These are phyloP conservation scores for Rhizopus sp. DNA, from an alignment of 371 early-diverging fungal genomes.

Conservation along the genomic window DNA sequence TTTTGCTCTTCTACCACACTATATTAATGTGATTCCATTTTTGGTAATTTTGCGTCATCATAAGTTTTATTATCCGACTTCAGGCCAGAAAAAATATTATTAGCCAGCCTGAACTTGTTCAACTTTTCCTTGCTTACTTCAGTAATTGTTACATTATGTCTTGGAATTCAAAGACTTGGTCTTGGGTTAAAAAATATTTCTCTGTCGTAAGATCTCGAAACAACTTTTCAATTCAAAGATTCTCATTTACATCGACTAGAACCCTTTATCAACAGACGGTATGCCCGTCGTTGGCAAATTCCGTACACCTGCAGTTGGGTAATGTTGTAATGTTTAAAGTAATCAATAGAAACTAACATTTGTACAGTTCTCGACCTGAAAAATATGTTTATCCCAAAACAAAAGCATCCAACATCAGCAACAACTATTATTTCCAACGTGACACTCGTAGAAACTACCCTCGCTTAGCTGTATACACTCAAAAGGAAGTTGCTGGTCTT, in stretches of 20 bases:
- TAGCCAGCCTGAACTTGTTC: no score
- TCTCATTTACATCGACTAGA: conserved; percentile 33
- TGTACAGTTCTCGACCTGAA: conserved; percentile 53
- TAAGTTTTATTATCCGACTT: no score
- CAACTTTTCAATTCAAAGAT: background rate
- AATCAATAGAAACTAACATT: background rate
- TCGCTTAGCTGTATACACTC: conserved; percentile 80
- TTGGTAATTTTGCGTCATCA: no score
- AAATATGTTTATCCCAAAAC: conserved; percentile 58
- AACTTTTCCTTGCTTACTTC: no score
- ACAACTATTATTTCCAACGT: conserved; percentile 90
- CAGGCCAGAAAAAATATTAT: no score
- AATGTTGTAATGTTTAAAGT: conserved; percentile 11
- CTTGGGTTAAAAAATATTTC: conserved; percentile 52
- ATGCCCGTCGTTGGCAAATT: conserved; percentile 63
- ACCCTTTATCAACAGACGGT: conserved; percentile 62
- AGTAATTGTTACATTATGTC: conserved; percentile 28
- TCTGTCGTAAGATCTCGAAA: conserved; percentile 40
- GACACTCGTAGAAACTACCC: conserved; percentile 93
- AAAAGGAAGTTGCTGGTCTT: conserved; percentile 72
- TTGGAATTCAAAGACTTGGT: conserved; percentile 53
- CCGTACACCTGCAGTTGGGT: conserved; percentile 64
- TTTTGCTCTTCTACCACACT: no score
- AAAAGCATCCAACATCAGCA: conserved; percentile 63
- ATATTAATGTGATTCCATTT: no score